phyloP scores from a whole-genome alignment of 2,329 filamentous ascomycete genomes.

The Ustilaginoidea virens region DNA sequence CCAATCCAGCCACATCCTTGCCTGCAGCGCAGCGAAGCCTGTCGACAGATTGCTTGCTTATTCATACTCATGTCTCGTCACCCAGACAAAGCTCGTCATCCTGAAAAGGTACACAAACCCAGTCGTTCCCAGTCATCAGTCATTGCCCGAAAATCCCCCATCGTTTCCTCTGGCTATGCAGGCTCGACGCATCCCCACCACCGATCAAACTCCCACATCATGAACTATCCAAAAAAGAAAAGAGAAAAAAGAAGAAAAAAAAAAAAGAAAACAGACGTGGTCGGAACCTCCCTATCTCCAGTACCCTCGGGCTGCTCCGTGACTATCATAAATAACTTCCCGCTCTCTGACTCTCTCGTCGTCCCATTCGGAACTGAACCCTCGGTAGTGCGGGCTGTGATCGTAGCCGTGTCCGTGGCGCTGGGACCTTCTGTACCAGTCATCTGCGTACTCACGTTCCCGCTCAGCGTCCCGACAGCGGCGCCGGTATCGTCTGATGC shows the following conservation, averaged over 20 bases:
- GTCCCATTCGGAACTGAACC: slow-evolving; percentile 25
- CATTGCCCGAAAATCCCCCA: too few relatives aligned
- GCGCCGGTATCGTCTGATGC: slow-evolving; percentile 53
- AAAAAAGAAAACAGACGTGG: not conserved
- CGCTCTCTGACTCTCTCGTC: slow-evolving; percentile 53
- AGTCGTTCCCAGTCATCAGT: too few relatives aligned
- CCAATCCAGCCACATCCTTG: too few relatives aligned
- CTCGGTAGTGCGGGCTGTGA: slow-evolving; percentile 10
- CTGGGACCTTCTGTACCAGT: slow-evolving; percentile 28
- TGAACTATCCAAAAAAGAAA: not conserved
- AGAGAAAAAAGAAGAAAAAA: not conserved
- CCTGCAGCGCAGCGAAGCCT: too few relatives aligned
- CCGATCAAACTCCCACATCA: not conserved
- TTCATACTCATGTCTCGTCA: too few relatives aligned
- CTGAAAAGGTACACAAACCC: too few relatives aligned
- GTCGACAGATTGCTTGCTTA: too few relatives aligned
- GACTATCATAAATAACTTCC: slow-evolving; percentile 48
- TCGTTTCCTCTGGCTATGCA: too few relatives aligned
- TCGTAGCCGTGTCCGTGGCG: slow-evolving; percentile 19
- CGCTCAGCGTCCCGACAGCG: slow-evolving; percentile 38
- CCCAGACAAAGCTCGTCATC: too few relatives aligned
- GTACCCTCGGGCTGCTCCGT: slow-evolving; percentile 13
- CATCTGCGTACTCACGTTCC: slow-evolving; percentile 41
- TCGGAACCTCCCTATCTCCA: slow-evolving; percentile 7
- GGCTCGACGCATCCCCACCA: not conserved